phyloP scores from a whole-genome alignment of 148 eudicot species.

The Fagopyrum esculentum region DNA sequence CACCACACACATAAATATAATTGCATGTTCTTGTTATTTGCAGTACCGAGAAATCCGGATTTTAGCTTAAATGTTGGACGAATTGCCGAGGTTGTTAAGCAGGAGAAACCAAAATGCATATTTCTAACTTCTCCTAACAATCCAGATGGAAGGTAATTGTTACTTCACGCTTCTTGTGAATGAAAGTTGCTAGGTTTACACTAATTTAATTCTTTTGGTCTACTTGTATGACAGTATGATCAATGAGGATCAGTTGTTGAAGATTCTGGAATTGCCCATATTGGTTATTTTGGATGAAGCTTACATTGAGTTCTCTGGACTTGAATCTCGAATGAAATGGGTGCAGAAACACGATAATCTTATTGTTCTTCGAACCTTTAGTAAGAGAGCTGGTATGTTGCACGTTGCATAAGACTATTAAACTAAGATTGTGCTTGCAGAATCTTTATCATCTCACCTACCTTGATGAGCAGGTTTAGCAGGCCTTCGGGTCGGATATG shows the following conservation, averaged over 20 bases:
- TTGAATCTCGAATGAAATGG: constrained; percentile 86
- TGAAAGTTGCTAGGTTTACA: not conserved
- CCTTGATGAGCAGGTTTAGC: constrained; percentile 56
- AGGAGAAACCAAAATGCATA: constrained; percentile 88
- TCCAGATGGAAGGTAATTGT: constrained; percentile 91
- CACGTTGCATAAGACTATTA: not conserved
- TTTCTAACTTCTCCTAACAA: constrained; percentile 95
- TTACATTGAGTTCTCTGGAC: constrained; percentile 80
- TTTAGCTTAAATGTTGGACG: constrained; percentile 76
- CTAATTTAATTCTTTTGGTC: not conserved
- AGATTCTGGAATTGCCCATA: constrained; percentile 71
- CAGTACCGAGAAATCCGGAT: constrained; percentile 83
- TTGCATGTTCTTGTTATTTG: not conserved
- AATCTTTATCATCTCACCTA: constrained; percentile 1
- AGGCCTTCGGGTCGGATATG: constrained; percentile 89
- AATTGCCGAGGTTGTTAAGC: constrained; percentile 54
- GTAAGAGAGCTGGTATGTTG: constrained; percentile 86
- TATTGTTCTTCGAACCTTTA: constrained; percentile 89
- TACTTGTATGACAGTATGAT: constrained; percentile 47
- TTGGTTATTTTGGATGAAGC: constrained; percentile 95
- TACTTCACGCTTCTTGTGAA: not conserved
- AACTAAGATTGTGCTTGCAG: no score
- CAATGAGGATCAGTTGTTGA: constrained; percentile 57
- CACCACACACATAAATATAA: not conserved
- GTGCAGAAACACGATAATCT: constrained; percentile 89